These are phyloP conservation scores for Mariannaea sp. DNA, from an alignment of 2,329 filamentous ascomycete species.

Conservation along the genomic window DNA sequence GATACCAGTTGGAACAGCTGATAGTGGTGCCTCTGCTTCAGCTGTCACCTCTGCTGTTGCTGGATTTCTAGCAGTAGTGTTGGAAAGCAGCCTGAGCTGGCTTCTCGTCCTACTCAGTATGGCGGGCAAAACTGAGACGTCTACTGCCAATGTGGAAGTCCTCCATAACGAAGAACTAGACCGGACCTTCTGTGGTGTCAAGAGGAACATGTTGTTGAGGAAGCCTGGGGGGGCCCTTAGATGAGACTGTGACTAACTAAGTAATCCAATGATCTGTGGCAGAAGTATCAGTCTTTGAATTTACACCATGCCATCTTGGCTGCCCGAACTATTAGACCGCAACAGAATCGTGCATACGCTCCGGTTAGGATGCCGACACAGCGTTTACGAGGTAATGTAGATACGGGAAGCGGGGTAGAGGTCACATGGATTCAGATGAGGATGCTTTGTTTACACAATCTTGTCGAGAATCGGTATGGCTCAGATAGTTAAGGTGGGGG, in stretches of 20 bases:
- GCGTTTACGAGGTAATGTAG: constrained; percentile 3
- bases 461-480: constrained; percentile 14
- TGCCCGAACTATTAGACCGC: background rate
- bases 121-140: constrained; percentile 1
- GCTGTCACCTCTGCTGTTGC: background rate
- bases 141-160: constrained; percentile 3
- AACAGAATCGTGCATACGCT: background rate
- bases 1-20: constrained; percentile 41
- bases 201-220: constrained; percentile 6
- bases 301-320: background rate
- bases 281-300: constrained; percentile 11
- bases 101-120: background rate
- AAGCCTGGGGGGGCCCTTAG: background rate
- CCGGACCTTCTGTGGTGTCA: constrained; percentile 1
- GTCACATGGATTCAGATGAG: constrained; percentile 13
- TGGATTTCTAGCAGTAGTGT: constrained; percentile 5
- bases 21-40: constrained; percentile 28
- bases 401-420: constrained; percentile 14
- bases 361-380: constrained; percentile 16
- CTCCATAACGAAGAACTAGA: constrained; percentile 8
- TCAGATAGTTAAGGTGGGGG: constrained; percentile 7
- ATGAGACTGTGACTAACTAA: background rate
- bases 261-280: background rate
- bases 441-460: constrained; percentile 7
- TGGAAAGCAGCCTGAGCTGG: constrained; percentile 7